Evolutionary conservation across 805 yeast genomes (phyloP), one percentile per base, ranked within the genome.

Genomic region (Sugiyamaella lignohabitans): DNA sequence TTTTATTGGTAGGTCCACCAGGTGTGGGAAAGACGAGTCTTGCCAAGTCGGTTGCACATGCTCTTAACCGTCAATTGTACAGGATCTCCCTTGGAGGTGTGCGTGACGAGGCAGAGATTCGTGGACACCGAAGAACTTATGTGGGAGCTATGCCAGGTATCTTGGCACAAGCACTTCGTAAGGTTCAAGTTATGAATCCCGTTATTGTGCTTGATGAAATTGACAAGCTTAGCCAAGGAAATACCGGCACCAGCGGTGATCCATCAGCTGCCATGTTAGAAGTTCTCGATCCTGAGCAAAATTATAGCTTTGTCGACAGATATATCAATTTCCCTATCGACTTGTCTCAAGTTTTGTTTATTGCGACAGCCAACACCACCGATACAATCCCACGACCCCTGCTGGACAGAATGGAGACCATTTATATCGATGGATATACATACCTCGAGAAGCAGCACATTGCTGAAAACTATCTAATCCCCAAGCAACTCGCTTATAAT

Each of bases 121-220:
- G 95, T 52, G 96, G 96, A 1, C 96, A 87, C 63, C 72, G 96
- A 62, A 74, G 96, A 59, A 87, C 96, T 0, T 87, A 87, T 61
- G 89, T 87, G 34, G 96, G 96, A 4, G 87, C 95, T 1, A 82
- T 86, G 85, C 95, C 95, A 0, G 96, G 96, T 5, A 69, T 84
- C 40, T 68, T 87, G 22, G 75, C 85, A 24, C 89, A 82, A 64
- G 86, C 89, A 0, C 64, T 87, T 36, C 73, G 94, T 41, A 84
- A 82, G 56, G 78, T 87, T 0, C 78, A 85, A 14, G 72, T 82
- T 1, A 82, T 83, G 83, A 85, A 85, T 56, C 95, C 95, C 0
- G 85, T 87, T 17, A 81, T 87, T 47, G 68, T 87, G 43, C 67
- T 87, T 42, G 96, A 87, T 64, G 96, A 87, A 62, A 80, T 87